Evolutionary conservation across 1,284 basidiomycete genomes (phyloP), one percentile per base, ranked within the genome.

Genomic region (Austroboletus niveus): DNA sequence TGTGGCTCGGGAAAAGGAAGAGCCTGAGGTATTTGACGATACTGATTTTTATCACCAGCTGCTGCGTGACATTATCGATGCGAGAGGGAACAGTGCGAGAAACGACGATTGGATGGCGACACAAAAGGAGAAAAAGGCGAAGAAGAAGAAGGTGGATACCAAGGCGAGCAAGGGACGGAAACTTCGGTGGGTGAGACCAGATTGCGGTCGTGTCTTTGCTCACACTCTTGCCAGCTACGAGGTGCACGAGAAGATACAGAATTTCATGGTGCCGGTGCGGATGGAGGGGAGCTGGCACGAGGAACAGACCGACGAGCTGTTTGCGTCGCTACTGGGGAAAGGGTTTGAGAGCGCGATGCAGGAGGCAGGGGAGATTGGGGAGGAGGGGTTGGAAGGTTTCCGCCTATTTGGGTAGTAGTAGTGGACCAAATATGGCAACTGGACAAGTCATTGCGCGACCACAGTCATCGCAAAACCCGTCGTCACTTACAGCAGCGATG

Each of bases 161-260:
- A 92, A 88, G 58, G 94, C 92, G n/a, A 91, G 86, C 67, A 98
- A 98, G 73, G 94, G 94, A 3, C 76, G 93, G 42, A 92, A 91
- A 68, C 69, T 94, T 53, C 77, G 92, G 85, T 88, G 30, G 22
- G 82, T 72, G 6, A 51, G 45, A 40, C 44, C 42, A 9, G 34
- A 8, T 20, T 41, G 22, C 30, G 2, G 38, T 29, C 40, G 30
- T n/a, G 31, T 17, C 22, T 47, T 8, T 38, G 41, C 58, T 58
- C 15, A 63, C 30, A 5, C 31, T 59, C 45, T 42, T 55, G 58
- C 20, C 63, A 90, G 92, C 55, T 96, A 93, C 68, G 89, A 95
- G 55, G 85, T 92, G 2, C 94, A 97, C 65, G 92, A 96, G 63
- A 97, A 96, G 72, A 73, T 95, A 39, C 89, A 92, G 65, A 93